These are phyloP conservation scores for Emergomyces africanus DNA, from an alignment of 2,329 filamentous ascomycete genomes.

Conservation along the genomic window DNA sequence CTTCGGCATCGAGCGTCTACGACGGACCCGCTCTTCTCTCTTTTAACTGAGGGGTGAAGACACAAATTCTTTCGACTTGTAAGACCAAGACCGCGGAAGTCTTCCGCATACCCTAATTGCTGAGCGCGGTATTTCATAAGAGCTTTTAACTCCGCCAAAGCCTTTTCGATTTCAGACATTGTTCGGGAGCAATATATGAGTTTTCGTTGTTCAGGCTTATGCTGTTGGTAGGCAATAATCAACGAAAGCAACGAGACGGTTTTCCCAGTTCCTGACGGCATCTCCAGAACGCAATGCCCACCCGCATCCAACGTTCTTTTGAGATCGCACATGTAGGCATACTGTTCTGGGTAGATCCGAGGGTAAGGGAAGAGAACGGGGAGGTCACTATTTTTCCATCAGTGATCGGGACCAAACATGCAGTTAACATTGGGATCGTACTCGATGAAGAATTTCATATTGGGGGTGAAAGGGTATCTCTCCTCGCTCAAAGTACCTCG, in stretches of 20 bases:
- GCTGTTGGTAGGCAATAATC: slow-evolving; percentile 92
- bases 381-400: slow-evolving; percentile 40
- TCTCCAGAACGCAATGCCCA: slow-evolving; percentile 93
- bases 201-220: slow-evolving; percentile 85
- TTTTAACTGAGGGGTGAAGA: slow-evolving; percentile 87
- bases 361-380: slow-evolving; percentile 64
- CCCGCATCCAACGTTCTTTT: slow-evolving; percentile 83
- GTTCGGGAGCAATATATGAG: slow-evolving; percentile 98
- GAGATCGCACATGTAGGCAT: slow-evolving; percentile 74
- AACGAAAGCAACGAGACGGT: slow-evolving; percentile 89
- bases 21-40: slow-evolving; percentile 86
- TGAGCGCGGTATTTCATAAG: slow-evolving; percentile 91
- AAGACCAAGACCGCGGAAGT: slow-evolving; percentile 81
- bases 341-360: slow-evolving; percentile 61
- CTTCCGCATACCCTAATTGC: slow-evolving; percentile 79
- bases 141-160: slow-evolving; percentile 75
- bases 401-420: slow-evolving; percentile 1
- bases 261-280: slow-evolving; percentile 98
- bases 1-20: slow-evolving; percentile 95
- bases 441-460: slow-evolving; percentile 72
- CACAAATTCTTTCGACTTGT: slow-evolving; percentile 97
- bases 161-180: slow-evolving; percentile 99
- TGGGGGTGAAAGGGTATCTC: slow-evolving; percentile 16
- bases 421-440: slow-evolving; percentile 22
- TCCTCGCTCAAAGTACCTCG: neutral